These are phyloP conservation scores for Aureococcus anophagefferens DNA, from an alignment of 108 stramenopile genomes.

Conservation along the genomic window DNA sequence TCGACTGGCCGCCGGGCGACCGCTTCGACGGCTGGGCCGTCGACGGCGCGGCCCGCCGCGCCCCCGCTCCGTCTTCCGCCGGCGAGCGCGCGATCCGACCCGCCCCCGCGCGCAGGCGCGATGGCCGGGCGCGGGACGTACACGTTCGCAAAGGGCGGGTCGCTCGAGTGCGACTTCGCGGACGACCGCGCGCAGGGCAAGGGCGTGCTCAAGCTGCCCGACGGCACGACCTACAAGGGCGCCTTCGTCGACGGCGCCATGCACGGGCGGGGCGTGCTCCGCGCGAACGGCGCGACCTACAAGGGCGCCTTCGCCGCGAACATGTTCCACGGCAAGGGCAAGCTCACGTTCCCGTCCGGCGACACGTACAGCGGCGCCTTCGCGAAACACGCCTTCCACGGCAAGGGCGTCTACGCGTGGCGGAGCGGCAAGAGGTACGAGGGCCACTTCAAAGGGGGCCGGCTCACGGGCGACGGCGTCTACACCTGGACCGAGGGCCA, in stretches of 20 bases:
- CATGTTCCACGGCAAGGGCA: constrained; percentile 13
- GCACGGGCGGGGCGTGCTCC: too few relatives aligned
- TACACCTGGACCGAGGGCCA: not conserved
- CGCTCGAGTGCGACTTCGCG: too few relatives aligned
- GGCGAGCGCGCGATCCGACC: too few relatives aligned
- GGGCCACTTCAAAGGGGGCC: constrained; percentile 6
- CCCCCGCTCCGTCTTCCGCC: too few relatives aligned
- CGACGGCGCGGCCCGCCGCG: too few relatives aligned
- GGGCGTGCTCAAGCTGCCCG: too few relatives aligned
- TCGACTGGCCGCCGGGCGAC: too few relatives aligned
- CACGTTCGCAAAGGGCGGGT: not conserved
- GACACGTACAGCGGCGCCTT: constrained; percentile 21
- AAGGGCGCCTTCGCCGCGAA: constrained; percentile 11
- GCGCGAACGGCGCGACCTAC: not conserved
- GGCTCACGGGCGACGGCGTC: constrained; percentile 5
- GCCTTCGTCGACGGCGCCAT: too few relatives aligned
- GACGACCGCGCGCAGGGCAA: too few relatives aligned
- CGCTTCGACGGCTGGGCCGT: too few relatives aligned
- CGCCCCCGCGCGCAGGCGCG: too few relatives aligned
- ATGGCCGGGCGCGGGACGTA: not conserved
- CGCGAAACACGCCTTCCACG: constrained; percentile 10
- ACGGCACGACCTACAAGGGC: too few relatives aligned
- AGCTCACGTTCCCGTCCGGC: constrained; percentile 12
- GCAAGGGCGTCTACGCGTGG: constrained; percentile 11
- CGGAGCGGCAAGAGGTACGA: constrained; percentile 12